Evolutionary conservation across 2,329 filamentous ascomycete genomes (phyloP).

Genomic region (Colletotrichum salicis): DNA sequence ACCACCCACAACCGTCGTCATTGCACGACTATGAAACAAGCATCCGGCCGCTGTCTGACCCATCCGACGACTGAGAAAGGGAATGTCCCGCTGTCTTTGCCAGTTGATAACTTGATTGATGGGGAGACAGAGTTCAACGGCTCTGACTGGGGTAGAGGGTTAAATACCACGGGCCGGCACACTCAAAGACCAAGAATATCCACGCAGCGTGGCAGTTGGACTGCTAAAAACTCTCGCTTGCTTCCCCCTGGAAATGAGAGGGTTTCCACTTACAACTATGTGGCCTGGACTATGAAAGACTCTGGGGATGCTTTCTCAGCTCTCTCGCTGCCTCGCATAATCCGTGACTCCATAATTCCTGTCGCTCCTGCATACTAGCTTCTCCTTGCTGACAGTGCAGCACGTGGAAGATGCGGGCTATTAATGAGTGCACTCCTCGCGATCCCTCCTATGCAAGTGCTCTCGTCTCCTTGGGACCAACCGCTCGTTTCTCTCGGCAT

Average conservation of each 20-base stretch:
- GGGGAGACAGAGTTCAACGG: not conserved
- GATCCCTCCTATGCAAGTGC: not conserved
- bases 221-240: not conserved
- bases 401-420: not conserved
- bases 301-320: not conserved
- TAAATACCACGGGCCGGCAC: not conserved
- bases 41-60: constrained; percentile 32
- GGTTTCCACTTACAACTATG: not conserved
- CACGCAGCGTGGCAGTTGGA: not conserved
- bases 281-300: not conserved
- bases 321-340: too few species aligned
- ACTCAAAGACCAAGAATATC: not conserved
- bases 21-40: constrained; percentile 31
- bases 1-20: constrained; percentile 23
- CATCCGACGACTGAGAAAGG: not conserved
- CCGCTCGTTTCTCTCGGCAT: not conserved
- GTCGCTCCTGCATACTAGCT: constrained; percentile 18
- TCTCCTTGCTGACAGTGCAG: not conserved
- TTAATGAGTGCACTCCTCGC: not conserved
- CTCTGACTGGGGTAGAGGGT: not conserved
- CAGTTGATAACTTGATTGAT: not conserved
- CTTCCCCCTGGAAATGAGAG: not conserved
- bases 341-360: constrained; percentile 14
- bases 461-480: not conserved
- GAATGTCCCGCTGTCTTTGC: not conserved